phyloP scores from a whole-genome alignment of 2,329 filamentous ascomycete species.

The Cordyceps fumosorosea region DNA sequence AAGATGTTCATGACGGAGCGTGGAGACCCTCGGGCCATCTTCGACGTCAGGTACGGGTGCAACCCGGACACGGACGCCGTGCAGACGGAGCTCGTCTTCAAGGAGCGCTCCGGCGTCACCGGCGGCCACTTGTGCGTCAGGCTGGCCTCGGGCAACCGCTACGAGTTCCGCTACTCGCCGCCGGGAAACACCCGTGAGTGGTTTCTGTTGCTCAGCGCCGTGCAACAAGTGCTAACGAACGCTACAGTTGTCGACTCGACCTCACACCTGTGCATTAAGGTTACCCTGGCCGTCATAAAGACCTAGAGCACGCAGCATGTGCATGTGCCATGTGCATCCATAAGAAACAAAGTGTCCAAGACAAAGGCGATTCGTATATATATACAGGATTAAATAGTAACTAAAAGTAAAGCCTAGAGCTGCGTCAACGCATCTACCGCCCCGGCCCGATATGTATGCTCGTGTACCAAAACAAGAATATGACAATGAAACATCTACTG shows the following conservation, averaged over 20 bases:
- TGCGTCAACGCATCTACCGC: too few species aligned
- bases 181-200: conserved; percentile 30
- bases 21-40: conserved; percentile 34
- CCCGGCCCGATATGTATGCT: not conserved
- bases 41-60: conserved; percentile 34
- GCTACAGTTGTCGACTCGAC: conserved; percentile 4
- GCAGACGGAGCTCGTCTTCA: conserved; percentile 32
- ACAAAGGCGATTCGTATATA: too few species aligned
- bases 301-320: not conserved
- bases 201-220: not conserved
- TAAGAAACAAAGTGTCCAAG: too few species aligned
- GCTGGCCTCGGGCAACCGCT: conserved; percentile 27
- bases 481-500: not conserved
- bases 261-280: conserved; percentile 8
- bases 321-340: too few species aligned
- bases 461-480: not conserved
- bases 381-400: too few species aligned
- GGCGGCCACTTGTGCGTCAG: conserved; percentile 36
- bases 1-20: conserved; percentile 43
- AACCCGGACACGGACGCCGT: conserved; percentile 34
- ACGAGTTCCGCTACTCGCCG: conserved; percentile 38
- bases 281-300: conserved; percentile 3
- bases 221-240: not conserved
- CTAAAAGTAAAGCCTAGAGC: too few species aligned
- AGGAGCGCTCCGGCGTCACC: conserved; percentile 21